These are phyloP conservation scores for Ogataea trehalophila DNA, from an alignment of 805 yeast species.

Conservation along the genomic window DNA sequence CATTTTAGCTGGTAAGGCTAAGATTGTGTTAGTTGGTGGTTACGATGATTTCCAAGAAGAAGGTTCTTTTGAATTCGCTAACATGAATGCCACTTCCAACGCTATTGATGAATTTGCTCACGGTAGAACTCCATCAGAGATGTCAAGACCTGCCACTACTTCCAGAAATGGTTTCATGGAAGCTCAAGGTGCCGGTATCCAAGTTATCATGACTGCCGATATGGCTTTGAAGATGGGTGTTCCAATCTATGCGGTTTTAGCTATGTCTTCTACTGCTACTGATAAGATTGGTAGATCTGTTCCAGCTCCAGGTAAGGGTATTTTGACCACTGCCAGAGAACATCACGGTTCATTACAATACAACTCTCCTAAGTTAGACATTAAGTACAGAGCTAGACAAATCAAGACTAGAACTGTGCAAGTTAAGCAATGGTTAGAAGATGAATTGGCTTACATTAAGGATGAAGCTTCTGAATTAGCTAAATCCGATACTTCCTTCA, in stretches of 20 bases:
- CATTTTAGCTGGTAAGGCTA: conserved; percentile 88
- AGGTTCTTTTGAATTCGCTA: conserved; percentile 95
- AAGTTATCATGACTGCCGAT: conserved; percentile 91
- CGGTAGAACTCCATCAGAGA: conserved; percentile 97
- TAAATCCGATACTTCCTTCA: conserved; percentile 44
- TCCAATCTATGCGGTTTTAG: conserved; percentile 94
- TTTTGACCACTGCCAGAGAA: conserved; percentile 96
- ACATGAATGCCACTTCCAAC: conserved; percentile 98
- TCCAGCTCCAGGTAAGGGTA: conserved; percentile 99
- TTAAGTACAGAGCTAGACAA: conserved; percentile 92
- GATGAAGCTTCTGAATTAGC: conserved; percentile 62
- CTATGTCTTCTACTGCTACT: conserved; percentile 92
- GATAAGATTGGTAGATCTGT: conserved; percentile 98
- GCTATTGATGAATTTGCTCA: conserved; percentile 81
- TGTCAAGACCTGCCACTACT: conserved; percentile 98
- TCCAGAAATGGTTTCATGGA: conserved; percentile 98
- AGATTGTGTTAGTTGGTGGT: conserved; percentile 97
- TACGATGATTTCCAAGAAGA: conserved; percentile 99
- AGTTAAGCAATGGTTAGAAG: conserved; percentile 78
- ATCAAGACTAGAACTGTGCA: conserved; percentile 72
- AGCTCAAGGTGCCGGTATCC: conserved; percentile 99
- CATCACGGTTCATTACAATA: conserved; percentile 74
- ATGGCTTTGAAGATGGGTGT: conserved; percentile 98
- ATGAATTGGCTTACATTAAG: conserved; percentile 64
- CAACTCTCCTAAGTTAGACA: conserved; percentile 76